These are phyloP conservation scores for Linnemannia schmuckeri DNA, from an alignment of 192 early-diverging fungal species.

Conservation along the genomic window DNA sequence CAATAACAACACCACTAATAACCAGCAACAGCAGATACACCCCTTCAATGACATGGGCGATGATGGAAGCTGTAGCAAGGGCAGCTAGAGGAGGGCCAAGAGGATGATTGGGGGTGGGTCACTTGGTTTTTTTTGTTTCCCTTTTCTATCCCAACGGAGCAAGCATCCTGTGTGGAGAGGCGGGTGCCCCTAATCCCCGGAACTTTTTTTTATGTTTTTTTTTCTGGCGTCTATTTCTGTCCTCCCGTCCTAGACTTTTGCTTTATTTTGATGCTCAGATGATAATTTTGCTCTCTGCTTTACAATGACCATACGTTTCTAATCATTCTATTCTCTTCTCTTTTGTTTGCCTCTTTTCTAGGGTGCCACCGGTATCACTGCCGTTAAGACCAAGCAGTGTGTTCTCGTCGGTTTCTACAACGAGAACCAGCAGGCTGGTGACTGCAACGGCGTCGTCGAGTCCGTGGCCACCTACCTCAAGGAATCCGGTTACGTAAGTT, in stretches of 20 bases:
- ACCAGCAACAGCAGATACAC: not conserved
- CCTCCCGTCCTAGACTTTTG: not conserved
- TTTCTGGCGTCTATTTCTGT: not conserved
- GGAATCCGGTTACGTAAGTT: conserved; percentile 69
- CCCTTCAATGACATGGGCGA: not conserved
- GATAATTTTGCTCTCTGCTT: conserved; percentile 1
- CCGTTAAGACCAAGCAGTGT: conserved; percentile 84
- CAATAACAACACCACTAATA: not conserved
- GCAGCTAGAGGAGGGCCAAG: not conserved
- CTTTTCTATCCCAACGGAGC: not conserved
- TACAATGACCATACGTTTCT: not conserved
- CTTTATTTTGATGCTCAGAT: conserved; percentile 4
- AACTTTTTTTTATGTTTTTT: not conserved
- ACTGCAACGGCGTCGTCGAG: conserved; percentile 81
- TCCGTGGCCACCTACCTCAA: conserved; percentile 85
- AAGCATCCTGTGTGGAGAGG: not conserved
- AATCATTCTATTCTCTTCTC: conserved; percentile 3
- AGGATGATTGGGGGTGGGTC: not conserved
- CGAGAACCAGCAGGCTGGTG: conserved; percentile 74
- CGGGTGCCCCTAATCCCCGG: not conserved
- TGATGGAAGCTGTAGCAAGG: not conserved
- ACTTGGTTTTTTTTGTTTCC: too few species aligned
- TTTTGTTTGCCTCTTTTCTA: conserved; percentile 38
- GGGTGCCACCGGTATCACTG: conserved; percentile 76
- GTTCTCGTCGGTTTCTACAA: conserved; percentile 81